Percentiles rank a stretch among this genome's conserved stretches.
Conservation (phyloP, 2,329 filamentous ascomycete genomes). For the Talaromyces albobiverticillius region DNA sequence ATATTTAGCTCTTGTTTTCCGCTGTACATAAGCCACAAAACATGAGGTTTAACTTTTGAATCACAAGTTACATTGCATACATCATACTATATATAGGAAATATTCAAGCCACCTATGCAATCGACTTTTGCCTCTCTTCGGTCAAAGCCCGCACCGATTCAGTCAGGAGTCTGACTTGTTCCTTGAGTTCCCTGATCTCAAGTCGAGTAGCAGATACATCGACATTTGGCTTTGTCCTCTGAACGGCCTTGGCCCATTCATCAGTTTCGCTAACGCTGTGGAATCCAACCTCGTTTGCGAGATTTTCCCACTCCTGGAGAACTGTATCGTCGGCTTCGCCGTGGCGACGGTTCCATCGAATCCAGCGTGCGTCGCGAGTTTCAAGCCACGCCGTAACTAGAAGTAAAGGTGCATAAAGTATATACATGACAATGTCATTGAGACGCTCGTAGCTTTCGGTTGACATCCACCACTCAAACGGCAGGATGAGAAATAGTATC, state of each 20-base stretch:
- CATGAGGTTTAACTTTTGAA: background rate
- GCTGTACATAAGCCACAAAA: background rate
- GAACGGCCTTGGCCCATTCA: slow-evolving; percentile 74
- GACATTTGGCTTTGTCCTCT: slow-evolving; percentile 74
- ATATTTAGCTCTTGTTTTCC: background rate
- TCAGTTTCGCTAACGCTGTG: slow-evolving; percentile 63
- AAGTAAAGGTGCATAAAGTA: slow-evolving; percentile 81
- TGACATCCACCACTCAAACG: slow-evolving; percentile 96
- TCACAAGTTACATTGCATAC: background rate
- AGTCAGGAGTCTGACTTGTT: slow-evolving; percentile 61
- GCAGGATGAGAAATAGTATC: slow-evolving; percentile 71
- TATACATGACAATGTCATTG: slow-evolving; percentile 84
- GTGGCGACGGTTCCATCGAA: slow-evolving; percentile 69
- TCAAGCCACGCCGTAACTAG: slow-evolving; percentile 74
- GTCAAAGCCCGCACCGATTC: slow-evolving; percentile 60
- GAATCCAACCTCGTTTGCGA: slow-evolving; percentile 67
- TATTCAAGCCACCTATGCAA: background rate
- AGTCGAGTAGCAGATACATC: slow-evolving; percentile 73
- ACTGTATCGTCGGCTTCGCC: slow-evolving; percentile 89
- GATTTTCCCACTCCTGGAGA: slow-evolving; percentile 90
- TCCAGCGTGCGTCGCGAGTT: slow-evolving; percentile 61
- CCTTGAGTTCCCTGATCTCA: slow-evolving; percentile 52
- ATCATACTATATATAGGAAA: no score
- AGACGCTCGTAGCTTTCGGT: slow-evolving; percentile 69
- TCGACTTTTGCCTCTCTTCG: slow-evolving; percentile 20